Evolutionary conservation across 768 basidiomycete species (phyloP).

Genomic region (Pluteus cervinus): DNA sequence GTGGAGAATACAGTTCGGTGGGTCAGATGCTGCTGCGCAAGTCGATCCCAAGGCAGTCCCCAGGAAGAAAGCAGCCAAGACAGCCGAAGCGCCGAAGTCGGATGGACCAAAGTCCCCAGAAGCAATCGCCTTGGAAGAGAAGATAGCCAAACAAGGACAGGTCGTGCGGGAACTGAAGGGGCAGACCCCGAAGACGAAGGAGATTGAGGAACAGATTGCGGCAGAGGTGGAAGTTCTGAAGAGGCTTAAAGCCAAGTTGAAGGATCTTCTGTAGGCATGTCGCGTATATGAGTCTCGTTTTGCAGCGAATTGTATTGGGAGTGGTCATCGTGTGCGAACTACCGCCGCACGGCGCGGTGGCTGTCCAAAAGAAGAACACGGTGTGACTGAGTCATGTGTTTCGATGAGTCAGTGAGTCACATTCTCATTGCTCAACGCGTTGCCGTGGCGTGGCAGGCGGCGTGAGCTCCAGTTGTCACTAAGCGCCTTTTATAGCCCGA

Average conservation of each 20-base stretch:
- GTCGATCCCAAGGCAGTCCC: background rate
- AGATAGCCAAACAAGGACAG: slow-evolving; percentile 72
- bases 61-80: slow-evolving; percentile 51
- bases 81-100: slow-evolving; percentile 33
- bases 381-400: no score
- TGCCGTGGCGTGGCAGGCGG: no score
- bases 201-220: slow-evolving; percentile 57
- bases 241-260: slow-evolving; percentile 55
- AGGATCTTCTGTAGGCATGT: slow-evolving; percentile 16
- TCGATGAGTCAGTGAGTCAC: no score
- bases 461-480: no score
- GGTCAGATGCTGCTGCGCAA: slow-evolving; percentile 38
- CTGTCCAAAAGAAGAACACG: no score
- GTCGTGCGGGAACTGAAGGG: slow-evolving; percentile 68
- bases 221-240: slow-evolving; percentile 60
- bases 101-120: slow-evolving; percentile 67
- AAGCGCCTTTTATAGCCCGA: no score
- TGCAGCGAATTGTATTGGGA: no score
- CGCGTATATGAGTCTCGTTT: no score
- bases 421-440: no score
- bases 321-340: no score
- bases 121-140: slow-evolving; percentile 63
- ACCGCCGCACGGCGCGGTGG: no score
- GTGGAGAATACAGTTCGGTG: slow-evolving; percentile 79
- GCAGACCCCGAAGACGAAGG: slow-evolving; percentile 49